Base-by-base conservation (phyloP, 1,139 yeast species). In the Komagataea norvegica region DNA sequence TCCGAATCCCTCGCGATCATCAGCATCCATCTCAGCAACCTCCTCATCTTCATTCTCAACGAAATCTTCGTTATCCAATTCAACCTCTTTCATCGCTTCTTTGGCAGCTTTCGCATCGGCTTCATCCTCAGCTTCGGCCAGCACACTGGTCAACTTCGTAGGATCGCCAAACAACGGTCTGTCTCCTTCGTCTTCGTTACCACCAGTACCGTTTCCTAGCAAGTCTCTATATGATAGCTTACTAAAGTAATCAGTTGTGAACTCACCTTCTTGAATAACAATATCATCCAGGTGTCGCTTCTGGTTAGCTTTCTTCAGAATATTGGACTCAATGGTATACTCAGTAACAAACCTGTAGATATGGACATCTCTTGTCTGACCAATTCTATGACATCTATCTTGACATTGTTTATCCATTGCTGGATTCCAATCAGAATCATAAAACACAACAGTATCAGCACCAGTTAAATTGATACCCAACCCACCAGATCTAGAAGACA, bases 341-440 rank as follows among this genome's bases (percentile, higher is more conserved):
- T 93, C 98, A 17, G 95, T 85, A 22, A 93, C 97, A 64, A 93
- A 84, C 45, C 99, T 70, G 64, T 93, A 93, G 40, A 93, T 91
- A 58, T 93, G 98, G 26, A 93, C 99, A 57, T 93, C 98, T 51
- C 98, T 73, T 17, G 95, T 87, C 59, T 93, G 99, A 4, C 99
- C 99, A 57, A 93, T 93, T 68, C 99, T 82, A 61, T 93, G 99
- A 65, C 98, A 91, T 60, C 99, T 79, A 64, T 93, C 99, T 61
- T 93, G 98, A 65, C 98, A 93, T 61, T 93, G 99, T 57, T 88
- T 87, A 61, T 93, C 99, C 97, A 93, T 93, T 2, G 97, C 95
- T 3, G 99, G 99, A 58, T 93, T 93, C 99, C 99, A 93, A 64
- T 93, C 99, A 3, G 96, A 88, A 61, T 93, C 99, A 59, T 93